Conservation (phyloP, 495 filamentous ascomycete species). For the Penicillium paxilli region DNA sequence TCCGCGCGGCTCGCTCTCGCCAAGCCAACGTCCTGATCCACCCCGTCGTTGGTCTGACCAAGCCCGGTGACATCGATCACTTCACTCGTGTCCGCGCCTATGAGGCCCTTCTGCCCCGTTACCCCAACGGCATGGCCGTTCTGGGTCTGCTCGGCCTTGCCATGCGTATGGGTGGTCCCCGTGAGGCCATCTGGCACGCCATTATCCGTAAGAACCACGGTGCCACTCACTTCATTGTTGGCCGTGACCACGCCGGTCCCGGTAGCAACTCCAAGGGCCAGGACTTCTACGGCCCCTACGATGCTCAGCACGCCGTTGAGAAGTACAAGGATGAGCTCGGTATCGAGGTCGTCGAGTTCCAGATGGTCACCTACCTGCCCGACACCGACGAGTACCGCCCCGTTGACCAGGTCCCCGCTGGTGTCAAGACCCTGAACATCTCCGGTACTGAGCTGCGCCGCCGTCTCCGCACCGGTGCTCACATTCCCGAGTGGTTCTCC, state of each 20-base stretch:
- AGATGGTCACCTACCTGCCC: constrained; percentile 98
- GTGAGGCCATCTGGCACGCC: constrained; percentile 99
- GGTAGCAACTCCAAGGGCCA: constrained; percentile 94
- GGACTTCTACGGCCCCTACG: constrained; percentile 98
- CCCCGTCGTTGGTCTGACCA: constrained; percentile 96
- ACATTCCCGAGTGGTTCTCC: constrained; percentile 99
- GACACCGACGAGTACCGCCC: constrained; percentile 96
- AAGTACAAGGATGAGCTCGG: constrained; percentile 95
- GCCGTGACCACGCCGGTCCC: constrained; percentile 95
- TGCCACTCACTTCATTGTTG: constrained; percentile 98
- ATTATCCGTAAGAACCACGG: constrained; percentile 99
- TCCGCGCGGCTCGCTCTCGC: constrained; percentile 89
- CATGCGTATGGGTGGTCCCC: constrained; percentile 98
- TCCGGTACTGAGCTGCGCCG: constrained; percentile 92
- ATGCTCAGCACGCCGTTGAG: constrained; percentile 96
- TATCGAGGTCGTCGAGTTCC: constrained; percentile 98
- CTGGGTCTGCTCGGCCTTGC: constrained; percentile 93
- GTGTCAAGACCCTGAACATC: constrained; percentile 91
- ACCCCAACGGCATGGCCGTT: constrained; percentile 98
- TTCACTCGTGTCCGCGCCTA: constrained; percentile 99
- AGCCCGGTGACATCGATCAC: constrained; percentile 99
- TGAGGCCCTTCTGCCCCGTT: constrained; percentile 92
- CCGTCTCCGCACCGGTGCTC: constrained; percentile 82
- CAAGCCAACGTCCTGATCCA: constrained; percentile 99
- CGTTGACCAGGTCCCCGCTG: constrained; percentile 80